phyloP scores from a whole-genome alignment of 129 eudicot species.

The Chrysanthemum lavandulifolium region DNA sequence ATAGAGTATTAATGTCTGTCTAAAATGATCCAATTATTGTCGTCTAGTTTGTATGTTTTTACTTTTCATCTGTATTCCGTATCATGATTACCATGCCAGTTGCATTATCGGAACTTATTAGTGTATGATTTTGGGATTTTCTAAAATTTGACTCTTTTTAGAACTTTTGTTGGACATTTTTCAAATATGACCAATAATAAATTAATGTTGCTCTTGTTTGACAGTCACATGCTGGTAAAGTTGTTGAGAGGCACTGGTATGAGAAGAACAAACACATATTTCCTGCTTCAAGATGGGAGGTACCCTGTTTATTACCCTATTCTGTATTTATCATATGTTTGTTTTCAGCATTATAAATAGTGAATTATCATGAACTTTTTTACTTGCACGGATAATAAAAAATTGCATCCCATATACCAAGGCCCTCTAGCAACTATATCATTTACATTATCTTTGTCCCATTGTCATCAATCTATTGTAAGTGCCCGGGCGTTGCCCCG shows the following conservation, averaged over 20 bases:
- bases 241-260: constrained; percentile 99
- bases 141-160: no score
- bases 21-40: no score
- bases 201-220: constrained; percentile 1
- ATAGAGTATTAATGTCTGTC: no score
- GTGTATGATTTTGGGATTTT: no score
- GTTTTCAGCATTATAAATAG: neutral
- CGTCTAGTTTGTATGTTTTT: no score
- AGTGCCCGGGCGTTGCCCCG: neutral
- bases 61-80: no score
- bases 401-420: neutral
- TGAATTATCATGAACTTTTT: neutral
- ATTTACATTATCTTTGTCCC: neutral
- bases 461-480: neutral
- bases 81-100: no score
- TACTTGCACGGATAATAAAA: neutral
- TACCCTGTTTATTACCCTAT: constrained; percentile 21
- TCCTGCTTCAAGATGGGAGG: constrained; percentile 99
- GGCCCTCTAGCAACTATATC: neutral
- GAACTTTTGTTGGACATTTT: no score
- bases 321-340: neutral
- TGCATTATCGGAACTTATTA: no score
- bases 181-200: no score
- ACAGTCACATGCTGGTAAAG: constrained; percentile 99
- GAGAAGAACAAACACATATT: constrained; percentile 98